These are phyloP conservation scores for Limtongia smithiae DNA, from an alignment of 805 yeast species.

Conservation along the genomic window DNA sequence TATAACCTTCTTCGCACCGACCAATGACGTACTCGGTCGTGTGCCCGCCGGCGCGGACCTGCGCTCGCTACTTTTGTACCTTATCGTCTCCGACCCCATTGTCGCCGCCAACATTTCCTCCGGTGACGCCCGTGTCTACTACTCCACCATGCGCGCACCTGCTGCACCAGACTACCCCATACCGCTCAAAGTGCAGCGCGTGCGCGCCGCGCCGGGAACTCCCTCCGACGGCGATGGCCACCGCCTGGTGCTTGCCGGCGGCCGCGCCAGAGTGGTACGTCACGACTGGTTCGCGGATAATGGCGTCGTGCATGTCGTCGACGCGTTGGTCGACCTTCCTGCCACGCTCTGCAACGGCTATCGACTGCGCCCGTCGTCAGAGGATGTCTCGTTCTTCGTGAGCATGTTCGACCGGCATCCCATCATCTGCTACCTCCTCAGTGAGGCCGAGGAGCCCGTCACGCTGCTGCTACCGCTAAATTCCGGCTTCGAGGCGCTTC, in stretches of 20 bases:
- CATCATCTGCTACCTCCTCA: slow-evolving; percentile 16
- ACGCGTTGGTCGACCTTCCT: slow-evolving; percentile 23
- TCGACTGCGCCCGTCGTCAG: neutral
- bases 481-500: slow-evolving; percentile 19
- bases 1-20: slow-evolving; percentile 26
- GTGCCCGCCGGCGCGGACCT: slow-evolving; percentile 13
- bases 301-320: slow-evolving; percentile 31
- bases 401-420: slow-evolving; percentile 15
- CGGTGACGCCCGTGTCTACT: slow-evolving; percentile 15
- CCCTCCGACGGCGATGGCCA: slow-evolving; percentile 8
- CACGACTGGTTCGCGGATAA: slow-evolving; percentile 32
- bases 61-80: slow-evolving; percentile 16
- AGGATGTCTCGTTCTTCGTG: slow-evolving; percentile 1
- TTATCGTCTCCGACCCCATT: slow-evolving; percentile 19
- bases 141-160: slow-evolving; percentile 21
- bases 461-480: slow-evolving; percentile 25
- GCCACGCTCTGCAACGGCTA: slow-evolving; percentile 18
- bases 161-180: slow-evolving; percentile 25
- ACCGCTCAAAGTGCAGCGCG: slow-evolving; percentile 16
- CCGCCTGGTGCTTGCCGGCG: slow-evolving; percentile 13
- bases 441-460: slow-evolving; percentile 15
- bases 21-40: slow-evolving; percentile 16
- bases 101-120: slow-evolving; percentile 8
- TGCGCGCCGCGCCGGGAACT: slow-evolving; percentile 1
- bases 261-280: slow-evolving; percentile 21